Base-by-base conservation (phyloP, 257 asterid genomes). In the Cruciata laevipes region DNA sequence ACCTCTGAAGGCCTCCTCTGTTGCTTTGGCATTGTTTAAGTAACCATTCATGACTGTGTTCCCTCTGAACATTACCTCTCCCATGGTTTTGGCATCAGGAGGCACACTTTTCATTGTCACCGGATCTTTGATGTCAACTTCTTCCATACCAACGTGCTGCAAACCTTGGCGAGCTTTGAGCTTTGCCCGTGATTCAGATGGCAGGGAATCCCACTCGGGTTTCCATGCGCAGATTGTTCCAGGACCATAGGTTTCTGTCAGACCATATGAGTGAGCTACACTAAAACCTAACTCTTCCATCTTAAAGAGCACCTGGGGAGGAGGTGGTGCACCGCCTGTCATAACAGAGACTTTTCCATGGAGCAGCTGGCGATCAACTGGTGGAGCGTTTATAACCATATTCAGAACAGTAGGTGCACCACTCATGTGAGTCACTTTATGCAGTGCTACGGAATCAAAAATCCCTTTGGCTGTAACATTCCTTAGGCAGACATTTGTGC, bases 311-410 rank as follows among this genome's bases (percentile, higher is more conserved):
- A 78, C 72, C 0, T 56, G 77, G 0, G 83, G 53, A 58, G 77
- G 83, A 24, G 83, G 83, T 4, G 83, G 83, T 32, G 79, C 78
- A 59, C 72, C 83, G 17, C 83, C 80, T 30, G 83, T 78, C 79
- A 68, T 71, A 40, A 78, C 74, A 13, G 12, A n/a, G 17, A 74
- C 77, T 67, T 71, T 64, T 14, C 69, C 73, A 4, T 68, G 73
- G 17, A 78, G 72, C 44, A 68, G 83, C 25, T 35, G 70, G 20
- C 55, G 69, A 6, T 68, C 77, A 42, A 49, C 53, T 10, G 25
- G 35, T 4, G 75, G 77, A 0, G 77, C 67, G 60, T 74, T 78
- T 63, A 78, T 32, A 10, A 78, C 65, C 72, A 71, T 78, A 70
- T 74, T 74, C 72, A 78, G 53, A 44, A 78, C 75, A 32, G 83